Conservation (phyloP, 83 land plant species). For the Picea engelmannii region DNA sequence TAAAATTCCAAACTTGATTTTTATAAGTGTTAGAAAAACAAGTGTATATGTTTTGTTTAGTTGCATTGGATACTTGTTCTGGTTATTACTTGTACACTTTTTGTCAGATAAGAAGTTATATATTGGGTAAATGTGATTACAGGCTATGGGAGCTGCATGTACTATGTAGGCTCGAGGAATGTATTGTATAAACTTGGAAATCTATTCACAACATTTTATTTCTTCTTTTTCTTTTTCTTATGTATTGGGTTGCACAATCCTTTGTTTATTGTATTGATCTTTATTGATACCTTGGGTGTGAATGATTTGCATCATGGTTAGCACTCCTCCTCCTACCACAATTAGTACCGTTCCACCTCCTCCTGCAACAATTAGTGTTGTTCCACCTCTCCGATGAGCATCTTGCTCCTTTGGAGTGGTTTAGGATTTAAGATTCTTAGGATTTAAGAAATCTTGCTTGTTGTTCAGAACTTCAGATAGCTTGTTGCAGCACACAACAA, state of each 20-base stretch:
- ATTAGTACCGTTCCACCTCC: not conserved
- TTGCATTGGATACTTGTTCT: not conserved
- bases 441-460: too few relatives aligned
- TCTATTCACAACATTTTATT: too few relatives aligned
- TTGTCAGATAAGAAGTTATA: not conserved
- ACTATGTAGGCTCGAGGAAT: not conserved
- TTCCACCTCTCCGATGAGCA: not conserved
- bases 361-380: not conserved
- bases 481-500: too few relatives aligned
- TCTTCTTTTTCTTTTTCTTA: not conserved
- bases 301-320: conserved; percentile 3
- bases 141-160: not conserved
- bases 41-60: not conserved
- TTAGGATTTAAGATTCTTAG: too few relatives aligned
- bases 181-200: not conserved
- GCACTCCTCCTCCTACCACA: not conserved
- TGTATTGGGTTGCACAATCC: not conserved
- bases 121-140: not conserved
- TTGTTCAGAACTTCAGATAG: too few relatives aligned
- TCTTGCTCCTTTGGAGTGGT: too few relatives aligned
- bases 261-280: too few relatives aligned
- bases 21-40: not conserved
- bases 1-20: not conserved
- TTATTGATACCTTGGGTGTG: not conserved
- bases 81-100: not conserved